phyloP scores from a whole-genome alignment of 2,329 filamentous ascomycete species.

The Neoascochyta sp. region DNA sequence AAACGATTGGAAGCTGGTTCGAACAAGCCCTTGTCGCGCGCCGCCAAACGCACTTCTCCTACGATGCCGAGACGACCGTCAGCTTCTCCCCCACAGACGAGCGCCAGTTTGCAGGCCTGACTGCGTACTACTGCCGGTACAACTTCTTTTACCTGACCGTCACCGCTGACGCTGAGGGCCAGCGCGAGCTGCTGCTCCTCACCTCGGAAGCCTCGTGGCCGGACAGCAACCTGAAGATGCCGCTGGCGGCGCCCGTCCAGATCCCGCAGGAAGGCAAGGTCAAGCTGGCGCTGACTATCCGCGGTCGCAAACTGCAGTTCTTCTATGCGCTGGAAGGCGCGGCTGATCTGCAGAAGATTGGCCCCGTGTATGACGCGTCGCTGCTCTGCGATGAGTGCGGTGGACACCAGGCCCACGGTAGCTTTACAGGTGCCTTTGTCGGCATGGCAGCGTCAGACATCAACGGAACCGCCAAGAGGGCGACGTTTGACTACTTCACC shows the following conservation, averaged over 20 bases:
- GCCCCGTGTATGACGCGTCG: conserved; percentile 56
- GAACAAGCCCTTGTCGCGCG: conserved; percentile 54
- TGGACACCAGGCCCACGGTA: conserved; percentile 58
- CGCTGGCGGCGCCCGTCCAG: conserved; percentile 43
- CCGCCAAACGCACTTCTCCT: conserved; percentile 58
- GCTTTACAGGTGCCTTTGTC: conserved; percentile 57
- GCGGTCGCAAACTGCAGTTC: conserved; percentile 55
- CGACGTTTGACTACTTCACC: conserved; percentile 32
- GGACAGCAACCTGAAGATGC: conserved; percentile 46
- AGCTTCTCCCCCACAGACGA: conserved; percentile 56
- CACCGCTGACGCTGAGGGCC: conserved; percentile 54
- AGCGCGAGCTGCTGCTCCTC: conserved; percentile 57
- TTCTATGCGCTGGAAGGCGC: conserved; percentile 52
- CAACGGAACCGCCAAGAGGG: conserved; percentile 26
- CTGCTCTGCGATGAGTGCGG: conserved; percentile 62
- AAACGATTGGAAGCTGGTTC: conserved; percentile 48
- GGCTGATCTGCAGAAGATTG: conserved; percentile 47
- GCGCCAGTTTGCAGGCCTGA: conserved; percentile 59
- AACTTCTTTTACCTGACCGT: conserved; percentile 64
- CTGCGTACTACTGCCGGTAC: conserved; percentile 61
- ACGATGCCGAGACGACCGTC: conserved; percentile 56
- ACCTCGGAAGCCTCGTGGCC: conserved; percentile 57
- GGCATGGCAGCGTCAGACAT: conserved; percentile 34
- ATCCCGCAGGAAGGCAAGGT: conserved; percentile 57
- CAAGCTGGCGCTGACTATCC: conserved; percentile 50